Percentiles rank a stretch among this genome's conserved stretches.
These are phyloP conservation scores for Panicum hallii DNA, from an alignment of 202 grass and related monocot genomes.

Conservation along the genomic window DNA sequence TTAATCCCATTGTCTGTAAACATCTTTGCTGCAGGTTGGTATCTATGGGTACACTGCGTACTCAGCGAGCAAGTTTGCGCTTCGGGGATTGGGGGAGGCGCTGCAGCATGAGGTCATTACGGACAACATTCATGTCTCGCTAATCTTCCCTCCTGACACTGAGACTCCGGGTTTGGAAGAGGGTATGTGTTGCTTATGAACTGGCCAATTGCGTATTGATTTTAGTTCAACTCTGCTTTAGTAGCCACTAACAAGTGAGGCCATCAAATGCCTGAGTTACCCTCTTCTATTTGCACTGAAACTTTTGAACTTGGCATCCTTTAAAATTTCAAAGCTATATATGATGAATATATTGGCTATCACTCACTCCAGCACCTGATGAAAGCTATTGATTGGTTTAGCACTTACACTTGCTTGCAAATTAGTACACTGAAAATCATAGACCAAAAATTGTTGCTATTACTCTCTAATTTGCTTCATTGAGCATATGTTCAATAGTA, in stretches of 20 bases:
- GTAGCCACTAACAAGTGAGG: neutral
- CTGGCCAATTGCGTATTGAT: neutral
- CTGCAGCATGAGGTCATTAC: slow-evolving; percentile 84
- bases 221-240: slow-evolving; percentile 9
- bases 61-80: slow-evolving; percentile 88
- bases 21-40: slow-evolving; percentile 62
- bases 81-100: slow-evolving; percentile 75
- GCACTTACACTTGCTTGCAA: slow-evolving; percentile 4
- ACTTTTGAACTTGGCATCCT: neutral
- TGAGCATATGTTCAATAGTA: neutral
- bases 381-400: neutral
- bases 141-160: slow-evolving; percentile 92
- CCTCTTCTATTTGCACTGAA: neutral
- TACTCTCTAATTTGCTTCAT: neutral
- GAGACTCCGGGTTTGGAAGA: slow-evolving; percentile 80
- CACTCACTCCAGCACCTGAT: neutral
- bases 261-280: neutral
- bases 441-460: neutral
- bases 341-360: neutral
- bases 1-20: neutral
- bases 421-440: slow-evolving; percentile 4
- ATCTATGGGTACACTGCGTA: slow-evolving; percentile 89
- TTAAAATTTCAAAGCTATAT: slow-evolving; percentile 18
- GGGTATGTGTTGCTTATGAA: slow-evolving; percentile 51
- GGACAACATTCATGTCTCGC: slow-evolving; percentile 75